Percentiles rank a stretch among this genome's conserved stretches.
Evolutionary conservation across 352 stramenopile species (phyloP).

Genomic region (Pythium sukuiense): DNA sequence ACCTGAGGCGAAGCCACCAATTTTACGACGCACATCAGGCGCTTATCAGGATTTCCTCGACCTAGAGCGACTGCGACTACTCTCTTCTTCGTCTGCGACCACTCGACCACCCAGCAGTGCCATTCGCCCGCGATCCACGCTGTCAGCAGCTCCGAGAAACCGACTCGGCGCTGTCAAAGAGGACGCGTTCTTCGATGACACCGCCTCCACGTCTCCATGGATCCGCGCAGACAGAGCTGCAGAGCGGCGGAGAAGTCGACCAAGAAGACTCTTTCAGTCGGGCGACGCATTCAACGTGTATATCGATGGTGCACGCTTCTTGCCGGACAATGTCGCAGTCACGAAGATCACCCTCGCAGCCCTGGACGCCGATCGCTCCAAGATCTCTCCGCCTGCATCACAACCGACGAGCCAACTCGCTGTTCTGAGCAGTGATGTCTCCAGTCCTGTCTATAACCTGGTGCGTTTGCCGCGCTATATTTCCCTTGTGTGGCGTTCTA

Average conservation of each 20-base stretch:
- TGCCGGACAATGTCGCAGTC: slow-evolving; percentile 71
- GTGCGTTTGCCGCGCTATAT: slow-evolving; percentile 31
- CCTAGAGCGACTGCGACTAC: slow-evolving; percentile 28
- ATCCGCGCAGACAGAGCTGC: slow-evolving; percentile 38
- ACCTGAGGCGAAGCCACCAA: background rate
- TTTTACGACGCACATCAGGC: background rate
- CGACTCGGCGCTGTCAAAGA: slow-evolving; percentile 14
- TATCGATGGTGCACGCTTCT: slow-evolving; percentile 67
- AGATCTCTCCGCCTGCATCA: slow-evolving; percentile 24
- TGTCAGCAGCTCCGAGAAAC: slow-evolving; percentile 18
- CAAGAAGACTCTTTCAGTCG: slow-evolving; percentile 37
- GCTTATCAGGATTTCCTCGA: slow-evolving; percentile 25
- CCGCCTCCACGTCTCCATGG: slow-evolving; percentile 18
- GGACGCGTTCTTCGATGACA: slow-evolving; percentile 8
- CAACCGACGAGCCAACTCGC: slow-evolving; percentile 36
- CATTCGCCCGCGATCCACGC: slow-evolving; percentile 19
- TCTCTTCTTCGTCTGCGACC: slow-evolving; percentile 26
- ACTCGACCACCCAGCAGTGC: slow-evolving; percentile 11
- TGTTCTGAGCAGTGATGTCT: slow-evolving; percentile 27
- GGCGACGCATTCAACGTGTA: slow-evolving; percentile 83
- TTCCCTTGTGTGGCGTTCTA: background rate
- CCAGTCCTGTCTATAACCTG: slow-evolving; percentile 49
- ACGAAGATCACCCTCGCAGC: slow-evolving; percentile 74
- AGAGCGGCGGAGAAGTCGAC: slow-evolving; percentile 29
- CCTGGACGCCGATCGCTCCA: slow-evolving; percentile 50